Base-by-base conservation (phyloP, 371 early-diverging fungal species). In the Mucor ambiguus region DNA sequence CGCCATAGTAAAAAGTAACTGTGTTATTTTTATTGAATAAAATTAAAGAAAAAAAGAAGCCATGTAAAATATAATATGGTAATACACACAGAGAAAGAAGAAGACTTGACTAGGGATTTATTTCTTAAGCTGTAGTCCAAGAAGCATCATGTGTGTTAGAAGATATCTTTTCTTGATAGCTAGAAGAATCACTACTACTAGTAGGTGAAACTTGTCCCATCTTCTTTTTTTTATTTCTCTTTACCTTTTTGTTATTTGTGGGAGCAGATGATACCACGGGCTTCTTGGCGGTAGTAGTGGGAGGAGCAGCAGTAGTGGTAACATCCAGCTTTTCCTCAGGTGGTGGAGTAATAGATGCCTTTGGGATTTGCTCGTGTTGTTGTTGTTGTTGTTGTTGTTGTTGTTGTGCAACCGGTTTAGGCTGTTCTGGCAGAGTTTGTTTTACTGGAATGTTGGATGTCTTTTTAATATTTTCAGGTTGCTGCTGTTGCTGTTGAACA, bases 261-360 rank as follows among this genome's bases (percentile, higher is more conserved):
- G 49, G 37, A 8, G 58, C 46, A 4, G 18, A 28, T 14, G 28
- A 35, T 20, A 14, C 49, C 18, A 33, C 49, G 24, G 22, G n/a
- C 28, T 61, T 33, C 24, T 49, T n/a, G 24, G 6, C 16, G 22
- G 8, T 24, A 22, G 16, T 2, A 20, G 48, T 16, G 3, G 18
- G 48, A 20, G n/a, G 9, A 32, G 26, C 11, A 12, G 44, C 33
- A 24, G 44, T 16, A 46, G 35, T 10, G 43, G 26, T 18, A 3
- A 28, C 24, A 20, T 24, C 14, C 4, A 56, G 16, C 18, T 55
- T 54, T 29, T 69, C 69, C 20, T 69, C 69, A 3, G 69, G 69
- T 35, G 69, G 69, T 2, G 69, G 69, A 2, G 69, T 69, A 20
- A 69, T 35, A 18, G 44, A n/a, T 12, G 64, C 48, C 11, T 59